Evolutionary conservation across 352 stramenopile genomes (phyloP), one percentile per base, ranked within the genome.

Genomic region (Poterioochromonas sp.): DNA sequence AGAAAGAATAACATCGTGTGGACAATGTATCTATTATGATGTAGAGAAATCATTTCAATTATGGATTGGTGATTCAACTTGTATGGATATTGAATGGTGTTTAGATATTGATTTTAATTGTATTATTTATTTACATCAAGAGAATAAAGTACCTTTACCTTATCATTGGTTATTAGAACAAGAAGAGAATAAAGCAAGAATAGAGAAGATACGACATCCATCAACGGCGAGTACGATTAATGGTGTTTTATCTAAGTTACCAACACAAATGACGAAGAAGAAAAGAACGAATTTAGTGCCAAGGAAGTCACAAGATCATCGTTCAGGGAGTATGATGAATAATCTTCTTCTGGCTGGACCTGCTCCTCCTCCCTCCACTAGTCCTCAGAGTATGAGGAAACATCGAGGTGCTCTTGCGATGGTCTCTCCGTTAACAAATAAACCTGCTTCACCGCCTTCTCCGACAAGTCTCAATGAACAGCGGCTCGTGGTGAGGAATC

Each of bases 61-160:
- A 20, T 76, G 69, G 69, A 62, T 76, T 18, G 69, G 69, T 26
- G 69, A 76, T 32, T 20, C 15, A 22, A 26, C 71, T 49, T 5
- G 5, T 12, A n/a, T 74, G 32, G 43, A 54, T 47, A 35, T 74
- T 12, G 29, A 15, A 20, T 70, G 62, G 62, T 70, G 62, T 70
- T 35, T n/a, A n/a, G 62, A 70, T 35, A n/a, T 43, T 12, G 62
- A 70, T 15, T 44, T 70, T 15, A 44, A 12, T 20, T 20, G 20
- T 22, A 43, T 70, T 35, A 20, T 70, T 12, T 70, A 54, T 8
- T 32, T 68, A 32, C 62, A 47, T 15, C 5, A 71, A 44, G 8
- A 41, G 15, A 44, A 3, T 29, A 40, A 71, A 47, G 2, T 29
- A 41, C 18, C 11, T 5, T 44, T 32, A 8, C 11, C 11, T 47